Evolutionary conservation across 306 rosid species (phyloP).

Genomic region (Acacia acuminata): DNA sequence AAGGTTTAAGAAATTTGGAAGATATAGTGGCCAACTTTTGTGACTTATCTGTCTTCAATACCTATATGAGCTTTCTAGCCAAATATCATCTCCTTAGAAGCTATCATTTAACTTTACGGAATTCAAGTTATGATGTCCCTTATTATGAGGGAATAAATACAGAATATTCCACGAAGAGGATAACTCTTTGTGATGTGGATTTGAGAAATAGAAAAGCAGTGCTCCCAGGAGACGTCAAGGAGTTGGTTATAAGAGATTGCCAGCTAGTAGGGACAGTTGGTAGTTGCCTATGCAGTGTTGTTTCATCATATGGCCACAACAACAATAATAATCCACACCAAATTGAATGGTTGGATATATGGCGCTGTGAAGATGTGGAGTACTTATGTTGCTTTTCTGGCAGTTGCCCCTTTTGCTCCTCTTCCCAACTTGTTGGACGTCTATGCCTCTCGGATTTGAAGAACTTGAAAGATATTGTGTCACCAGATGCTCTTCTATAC

Average conservation of each 20-base stretch:
- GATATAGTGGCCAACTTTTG: neutral
- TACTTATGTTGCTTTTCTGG: neutral
- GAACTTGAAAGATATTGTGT: too few species aligned
- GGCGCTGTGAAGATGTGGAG: accelerated
- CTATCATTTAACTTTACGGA: too few species aligned
- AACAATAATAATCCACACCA: neutral
- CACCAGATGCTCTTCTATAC: neutral
- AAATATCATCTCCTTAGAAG: too few species aligned
- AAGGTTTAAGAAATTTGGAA: neutral
- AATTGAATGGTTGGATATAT: neutral
- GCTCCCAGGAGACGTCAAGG: neutral
- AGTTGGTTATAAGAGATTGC: too few species aligned
- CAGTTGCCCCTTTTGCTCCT: neutral
- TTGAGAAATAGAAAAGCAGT: too few species aligned
- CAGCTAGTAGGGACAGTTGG: too few species aligned
- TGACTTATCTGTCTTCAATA: neutral
- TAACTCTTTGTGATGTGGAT: too few species aligned
- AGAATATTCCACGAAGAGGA: too few species aligned
- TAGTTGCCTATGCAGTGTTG: neutral
- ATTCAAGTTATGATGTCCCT: too few species aligned
- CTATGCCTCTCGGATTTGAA: too few species aligned
- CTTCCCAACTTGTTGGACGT: too few species aligned
- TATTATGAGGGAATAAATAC: too few species aligned
- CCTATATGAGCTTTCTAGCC: neutral
- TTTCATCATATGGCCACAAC: neutral